These are phyloP conservation scores for Chamaecrista fasciculata DNA, from an alignment of 306 rosid species.

Conservation along the genomic window DNA sequence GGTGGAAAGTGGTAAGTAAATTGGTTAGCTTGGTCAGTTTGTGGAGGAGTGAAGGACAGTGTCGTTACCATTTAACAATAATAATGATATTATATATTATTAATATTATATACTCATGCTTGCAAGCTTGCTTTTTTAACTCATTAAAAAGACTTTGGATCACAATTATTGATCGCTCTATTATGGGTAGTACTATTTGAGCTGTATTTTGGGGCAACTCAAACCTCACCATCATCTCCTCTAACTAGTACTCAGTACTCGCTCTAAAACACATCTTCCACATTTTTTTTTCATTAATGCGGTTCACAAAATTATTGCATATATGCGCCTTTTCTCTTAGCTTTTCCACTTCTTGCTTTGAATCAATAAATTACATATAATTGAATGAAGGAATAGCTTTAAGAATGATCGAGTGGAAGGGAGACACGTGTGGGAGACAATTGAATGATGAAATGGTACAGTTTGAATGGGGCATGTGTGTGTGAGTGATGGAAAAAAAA, in stretches of 20 bases:
- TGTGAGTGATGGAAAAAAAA: too few relatives aligned
- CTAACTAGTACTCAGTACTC: too few relatives aligned
- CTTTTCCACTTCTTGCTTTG: too few relatives aligned
- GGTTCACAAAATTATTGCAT: too few relatives aligned
- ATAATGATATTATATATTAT: background rate
- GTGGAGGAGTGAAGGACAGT: background rate
- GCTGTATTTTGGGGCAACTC: constrained; percentile 34
- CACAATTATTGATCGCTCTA: constrained; percentile 20
- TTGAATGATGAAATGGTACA: background rate
- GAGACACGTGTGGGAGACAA: background rate
- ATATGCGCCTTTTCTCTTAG: too few relatives aligned
- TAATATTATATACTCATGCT: too few relatives aligned
- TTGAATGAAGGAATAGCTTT: background rate
- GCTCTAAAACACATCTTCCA: too few relatives aligned
- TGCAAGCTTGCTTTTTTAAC: constrained; percentile 11
- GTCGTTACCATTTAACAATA: background rate
- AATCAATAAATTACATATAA: too few relatives aligned
- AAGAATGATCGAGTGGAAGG: background rate
- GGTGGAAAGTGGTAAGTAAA: too few relatives aligned
- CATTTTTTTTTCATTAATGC: too few relatives aligned
- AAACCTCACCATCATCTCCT: constrained; percentile 16
- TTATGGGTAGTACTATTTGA: constrained; percentile 14
- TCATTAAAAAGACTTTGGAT: constrained; percentile 30
- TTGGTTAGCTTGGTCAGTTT: too few relatives aligned
- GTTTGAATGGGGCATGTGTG: background rate